Evolutionary conservation across 225 moss, liverwort and hornwort genomes (phyloP), one percentile per base, ranked within the genome.

Genomic region (Lunularia cruciata): DNA sequence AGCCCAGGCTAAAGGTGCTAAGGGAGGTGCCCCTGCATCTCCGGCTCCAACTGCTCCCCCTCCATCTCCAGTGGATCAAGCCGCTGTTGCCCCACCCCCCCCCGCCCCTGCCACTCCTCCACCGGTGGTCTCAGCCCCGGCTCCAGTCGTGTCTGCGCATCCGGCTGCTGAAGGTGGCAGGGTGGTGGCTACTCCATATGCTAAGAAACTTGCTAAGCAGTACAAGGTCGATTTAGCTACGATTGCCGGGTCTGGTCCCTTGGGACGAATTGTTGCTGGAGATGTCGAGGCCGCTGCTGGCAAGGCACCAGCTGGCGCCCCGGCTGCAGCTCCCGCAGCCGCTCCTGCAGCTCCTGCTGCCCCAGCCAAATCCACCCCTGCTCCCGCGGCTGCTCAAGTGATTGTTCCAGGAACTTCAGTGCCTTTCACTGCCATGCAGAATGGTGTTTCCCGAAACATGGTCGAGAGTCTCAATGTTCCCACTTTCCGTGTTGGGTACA

Each of bases 171-270:
- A 67, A 37, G 84, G 83, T 58, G 88, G 83, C 5, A 88, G 89
- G 67, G 83, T 98, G 38, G 83, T 98, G 2, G 98, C 98, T 0
- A 98, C 98, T 0, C 98, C 98, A 0, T 98, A 93, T 47, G 98
- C 98, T 13, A 98, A 91, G 85, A 93, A 98, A 79, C 91, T 98
- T 12, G 93, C 98, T 9, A 98, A 93, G 88, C 86, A 98, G 73
- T 86, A 86, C 70, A 93, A 91, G 57, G 88, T 98, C 6, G 77
- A 98, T 58, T 82, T 98, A 33, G 84, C 77, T 31, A 76, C 81
- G 47, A 76, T 98, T 12, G 68, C 77, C 19, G 98, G 98, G 23
- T 85, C 98, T 23, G 98, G 98, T 18, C 98, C 98, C 2, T 75
- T 84, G 6, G 98, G 98, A 30, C 81, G 98, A 53, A 91, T 93